These are phyloP conservation scores for Physcomitrellopsis africana DNA, from an alignment of 225 moss, liverwort and hornwort species.

Conservation along the genomic window DNA sequence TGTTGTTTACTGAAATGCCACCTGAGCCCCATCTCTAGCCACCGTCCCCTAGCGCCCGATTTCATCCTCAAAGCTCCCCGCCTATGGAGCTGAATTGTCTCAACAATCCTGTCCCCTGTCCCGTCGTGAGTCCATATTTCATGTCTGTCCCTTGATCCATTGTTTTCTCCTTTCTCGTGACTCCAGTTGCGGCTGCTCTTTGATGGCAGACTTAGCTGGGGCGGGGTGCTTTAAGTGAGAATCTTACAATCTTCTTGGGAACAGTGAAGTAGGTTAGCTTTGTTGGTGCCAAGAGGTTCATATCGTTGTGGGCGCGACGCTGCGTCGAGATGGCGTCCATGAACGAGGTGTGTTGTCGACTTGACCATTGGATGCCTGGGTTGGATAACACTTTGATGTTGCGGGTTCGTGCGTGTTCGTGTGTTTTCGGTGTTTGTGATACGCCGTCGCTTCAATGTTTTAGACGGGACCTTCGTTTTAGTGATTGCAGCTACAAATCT, in stretches of 20 bases:
- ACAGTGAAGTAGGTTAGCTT: slow-evolving; percentile 15
- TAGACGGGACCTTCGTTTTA: background rate
- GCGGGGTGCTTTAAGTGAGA: background rate
- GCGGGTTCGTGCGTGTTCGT: background rate
- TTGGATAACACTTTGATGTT: slow-evolving; percentile 1
- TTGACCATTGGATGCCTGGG: background rate
- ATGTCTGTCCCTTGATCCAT: slow-evolving; percentile 11
- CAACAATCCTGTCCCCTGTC: background rate
- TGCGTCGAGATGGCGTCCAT: slow-evolving; percentile 38
- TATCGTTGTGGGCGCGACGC: slow-evolving; percentile 16
- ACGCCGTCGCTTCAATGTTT: background rate
- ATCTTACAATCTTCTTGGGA: slow-evolving; percentile 5
- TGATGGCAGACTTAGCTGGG: slow-evolving; percentile 24
- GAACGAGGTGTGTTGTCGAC: slow-evolving; percentile 31
- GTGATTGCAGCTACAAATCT: background rate
- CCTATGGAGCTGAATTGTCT: slow-evolving; percentile 4
- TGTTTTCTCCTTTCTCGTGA: slow-evolving; percentile 4
- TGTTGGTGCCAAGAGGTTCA: background rate
- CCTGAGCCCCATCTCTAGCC: slow-evolving; percentile 2
- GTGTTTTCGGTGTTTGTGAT: background rate
- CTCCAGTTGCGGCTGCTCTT: background rate
- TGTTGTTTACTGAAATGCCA: slow-evolving; percentile 11
- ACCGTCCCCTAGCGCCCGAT: background rate
- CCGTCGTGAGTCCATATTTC: background rate
- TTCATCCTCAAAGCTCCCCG: slow-evolving; percentile 11